Evolutionary conservation across 2,329 filamentous ascomycete species (phyloP).

Genomic region (Dactylellina haptotyla): DNA sequence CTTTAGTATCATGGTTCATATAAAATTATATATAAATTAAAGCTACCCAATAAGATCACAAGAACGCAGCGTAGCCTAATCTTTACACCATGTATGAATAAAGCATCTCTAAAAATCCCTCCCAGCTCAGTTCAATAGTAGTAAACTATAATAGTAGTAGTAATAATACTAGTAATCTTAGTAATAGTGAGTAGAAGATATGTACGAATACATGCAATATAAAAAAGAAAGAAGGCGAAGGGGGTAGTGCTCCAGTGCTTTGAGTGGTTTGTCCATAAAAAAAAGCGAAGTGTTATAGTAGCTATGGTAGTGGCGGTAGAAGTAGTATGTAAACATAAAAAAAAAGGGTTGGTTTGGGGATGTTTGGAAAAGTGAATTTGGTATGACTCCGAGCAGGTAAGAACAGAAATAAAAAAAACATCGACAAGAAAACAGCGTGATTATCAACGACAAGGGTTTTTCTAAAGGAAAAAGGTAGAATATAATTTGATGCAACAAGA

Average conservation of each 20-base stretch:
- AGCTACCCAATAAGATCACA: too few relatives aligned
- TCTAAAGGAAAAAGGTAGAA: slow-evolving; percentile 2
- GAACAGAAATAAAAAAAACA: slow-evolving; percentile 2
- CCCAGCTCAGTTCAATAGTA: too few relatives aligned
- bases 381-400: slow-evolving; percentile 25
- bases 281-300: neutral
- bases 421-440: neutral
- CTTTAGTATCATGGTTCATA: too few relatives aligned
- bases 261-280: neutral
- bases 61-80: too few relatives aligned
- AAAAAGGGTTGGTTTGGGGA: neutral
- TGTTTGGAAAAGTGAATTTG: neutral
- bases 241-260: neutral
- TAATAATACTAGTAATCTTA: neutral
- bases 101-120: too few relatives aligned
- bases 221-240: neutral
- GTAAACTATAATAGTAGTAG: neutral
- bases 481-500: neutral
- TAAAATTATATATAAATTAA: too few relatives aligned
- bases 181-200: neutral
- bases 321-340: slow-evolving; percentile 16
- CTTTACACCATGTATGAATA: too few relatives aligned
- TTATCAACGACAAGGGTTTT: neutral
- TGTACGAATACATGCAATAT: slow-evolving; percentile 33
- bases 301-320: neutral